phyloP scores from a whole-genome alignment of 257 asterid species.

The Lycium barbarum region DNA sequence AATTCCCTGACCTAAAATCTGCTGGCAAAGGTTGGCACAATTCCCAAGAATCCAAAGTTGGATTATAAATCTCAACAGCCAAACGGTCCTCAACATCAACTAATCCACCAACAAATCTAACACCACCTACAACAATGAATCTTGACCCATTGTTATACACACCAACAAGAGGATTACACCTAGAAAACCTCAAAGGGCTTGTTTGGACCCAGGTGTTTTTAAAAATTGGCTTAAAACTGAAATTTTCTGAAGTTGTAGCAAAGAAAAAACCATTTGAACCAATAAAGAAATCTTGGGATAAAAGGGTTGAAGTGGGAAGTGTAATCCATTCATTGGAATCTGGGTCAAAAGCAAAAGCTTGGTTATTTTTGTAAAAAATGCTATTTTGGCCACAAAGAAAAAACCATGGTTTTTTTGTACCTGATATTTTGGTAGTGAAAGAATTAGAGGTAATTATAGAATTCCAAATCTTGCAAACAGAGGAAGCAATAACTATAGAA shows the following conservation, averaged over 20 bases:
- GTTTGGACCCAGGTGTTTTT: slow-evolving; percentile 35
- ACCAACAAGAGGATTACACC: slow-evolving; percentile 36
- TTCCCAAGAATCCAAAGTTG: slow-evolving; percentile 40
- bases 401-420: slow-evolving; percentile 44
- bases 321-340: slow-evolving; percentile 42
- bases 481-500: slow-evolving; percentile 43
- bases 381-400: slow-evolving; percentile 37
- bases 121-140: slow-evolving; percentile 43
- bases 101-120: slow-evolving; percentile 23
- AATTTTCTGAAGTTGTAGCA: slow-evolving; percentile 29
- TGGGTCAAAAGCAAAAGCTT: slow-evolving; percentile 46
- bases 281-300: slow-evolving; percentile 23
- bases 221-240: slow-evolving; percentile 34
- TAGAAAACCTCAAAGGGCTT: slow-evolving; percentile 30
- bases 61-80: slow-evolving; percentile 40
- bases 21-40: slow-evolving; percentile 41
- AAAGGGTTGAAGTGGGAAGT: slow-evolving; percentile 30
- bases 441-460: slow-evolving; percentile 35
- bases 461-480: slow-evolving; percentile 51
- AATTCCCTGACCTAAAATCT: slow-evolving; percentile 31
- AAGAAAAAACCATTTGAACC: slow-evolving; percentile 40
- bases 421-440: slow-evolving; percentile 32
- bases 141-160: slow-evolving; percentile 31
- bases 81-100: slow-evolving; percentile 33
- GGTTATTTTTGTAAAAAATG: slow-evolving; percentile 14